phyloP scores from a whole-genome alignment of 2,329 filamentous ascomycete genomes.

The Lojkania enalia region DNA sequence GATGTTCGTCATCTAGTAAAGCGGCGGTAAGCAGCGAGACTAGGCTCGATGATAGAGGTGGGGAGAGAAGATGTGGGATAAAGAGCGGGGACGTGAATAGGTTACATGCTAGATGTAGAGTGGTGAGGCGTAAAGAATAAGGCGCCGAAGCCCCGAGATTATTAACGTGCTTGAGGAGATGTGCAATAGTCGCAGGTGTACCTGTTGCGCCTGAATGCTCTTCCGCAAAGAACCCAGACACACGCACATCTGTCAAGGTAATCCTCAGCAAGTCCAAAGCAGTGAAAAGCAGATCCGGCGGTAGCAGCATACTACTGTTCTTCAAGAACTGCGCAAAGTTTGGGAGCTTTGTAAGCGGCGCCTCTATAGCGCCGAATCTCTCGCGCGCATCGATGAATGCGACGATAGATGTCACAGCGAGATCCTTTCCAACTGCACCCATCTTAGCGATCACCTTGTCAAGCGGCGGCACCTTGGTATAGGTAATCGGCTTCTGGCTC shows the following conservation, averaged over 20 bases:
- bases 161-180: conserved; percentile 60
- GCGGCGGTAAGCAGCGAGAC: conserved; percentile 75
- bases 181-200: conserved; percentile 56
- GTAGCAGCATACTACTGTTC: conserved; percentile 58
- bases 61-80: conserved; percentile 62
- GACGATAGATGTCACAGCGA: conserved; percentile 66
- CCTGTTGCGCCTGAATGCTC: conserved; percentile 61
- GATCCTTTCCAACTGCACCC: conserved; percentile 61
- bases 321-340: conserved; percentile 66
- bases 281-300: conserved; percentile 71
- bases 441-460: conserved; percentile 82
- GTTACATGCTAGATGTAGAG: conserved; percentile 82
- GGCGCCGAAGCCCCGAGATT: conserved; percentile 60
- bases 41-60: conserved; percentile 54
- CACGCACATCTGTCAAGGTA: conserved; percentile 73
- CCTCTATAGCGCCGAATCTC: conserved; percentile 63
- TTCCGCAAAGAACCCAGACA: conserved; percentile 82
- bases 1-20: conserved; percentile 75
- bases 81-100: conserved; percentile 78
- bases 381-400: conserved; percentile 70
- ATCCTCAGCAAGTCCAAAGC: conserved; percentile 83
- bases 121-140: conserved; percentile 81
- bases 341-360: conserved; percentile 70
- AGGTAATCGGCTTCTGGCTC: conserved; percentile 70
- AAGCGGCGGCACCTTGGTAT: conserved; percentile 77